Conservation (phyloP, 1,139 yeast species). For the Scheffersomyces stambukii region DNA sequence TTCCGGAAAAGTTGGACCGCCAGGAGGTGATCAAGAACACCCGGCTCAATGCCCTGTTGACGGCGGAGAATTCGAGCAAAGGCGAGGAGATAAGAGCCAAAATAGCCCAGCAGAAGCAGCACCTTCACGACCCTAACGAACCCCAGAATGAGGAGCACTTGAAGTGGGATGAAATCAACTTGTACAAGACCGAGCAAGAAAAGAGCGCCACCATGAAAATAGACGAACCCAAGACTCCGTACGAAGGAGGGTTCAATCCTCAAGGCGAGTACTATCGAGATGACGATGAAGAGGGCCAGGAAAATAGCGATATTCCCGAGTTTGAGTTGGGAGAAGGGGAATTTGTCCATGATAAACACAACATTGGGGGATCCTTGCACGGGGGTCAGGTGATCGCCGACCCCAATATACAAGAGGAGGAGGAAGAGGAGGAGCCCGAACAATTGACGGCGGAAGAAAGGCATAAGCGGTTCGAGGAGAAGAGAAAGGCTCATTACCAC, state of each 20-base stretch:
- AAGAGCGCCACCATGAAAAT: conserved; percentile 76
- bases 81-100: conserved; percentile 41
- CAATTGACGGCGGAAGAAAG: conserved; percentile 55
- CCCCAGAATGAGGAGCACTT: conserved; percentile 26
- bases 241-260: conserved; percentile 88
- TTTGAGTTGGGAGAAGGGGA: conserved; percentile 45
- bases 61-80: conserved; percentile 21
- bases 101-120: conserved; percentile 22
- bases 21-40: conserved; percentile 45
- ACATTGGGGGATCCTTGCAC: conserved; percentile 20
- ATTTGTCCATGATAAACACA: conserved; percentile 20
- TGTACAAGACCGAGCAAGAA: conserved; percentile 64
- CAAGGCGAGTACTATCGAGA: conserved; percentile 79
- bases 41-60: conserved; percentile 35
- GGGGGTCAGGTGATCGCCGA: conserved; percentile 35
- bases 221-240: conserved; percentile 97
- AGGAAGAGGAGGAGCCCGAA: conserved; percentile 31
- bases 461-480: conserved; percentile 66
- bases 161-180: conserved; percentile 72
- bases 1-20: conserved; percentile 31
- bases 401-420: conserved; percentile 26
- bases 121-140: conserved; percentile 7
- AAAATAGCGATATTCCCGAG: conserved; percentile 26
- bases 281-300: conserved; percentile 50
- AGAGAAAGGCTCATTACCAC: conserved; percentile 75